Base-by-base conservation (phyloP, 768 basidiomycete genomes). In the Lentinus brumalis region DNA sequence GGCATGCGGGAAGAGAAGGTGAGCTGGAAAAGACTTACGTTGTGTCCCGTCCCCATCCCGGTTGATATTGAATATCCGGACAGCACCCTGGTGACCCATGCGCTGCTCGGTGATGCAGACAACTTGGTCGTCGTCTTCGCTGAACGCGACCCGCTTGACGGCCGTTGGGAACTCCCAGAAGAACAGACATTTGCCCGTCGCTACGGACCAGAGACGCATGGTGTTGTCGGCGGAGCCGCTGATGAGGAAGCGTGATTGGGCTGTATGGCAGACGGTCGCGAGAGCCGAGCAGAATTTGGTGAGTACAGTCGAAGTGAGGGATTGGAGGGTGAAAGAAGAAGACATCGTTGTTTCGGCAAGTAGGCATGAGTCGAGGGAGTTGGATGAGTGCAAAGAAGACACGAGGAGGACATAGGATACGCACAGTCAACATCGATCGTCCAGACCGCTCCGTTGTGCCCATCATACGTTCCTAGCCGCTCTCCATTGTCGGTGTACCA, bases 401-500 rank as follows among this genome's bases (percentile, higher is more conserved):
- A 29, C 2, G 32, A 45, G 38, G 3, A 8, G 15, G 30, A 32
- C 3, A 12, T 1, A 49, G 38, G 31, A 39, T 45, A 60, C 92
- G 76, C 76, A 97, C 95, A 87, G 81, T 99, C 97, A 54, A 94
- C 86, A 75, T 96, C 95, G 66, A 96, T 86, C 53, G 95, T 96
- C 97, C 97, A 98, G 30, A 99, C 91, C 0, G 92, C 83, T 57
- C 97, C 97, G 70, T 98, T 99, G 76, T 97, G 88, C 42, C 95
- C 97, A 49, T 92, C 87, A 71, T 97, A 98, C 60, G 97, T 99
- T 39, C 97, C 97, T 68, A 99, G 76, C 60, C 97, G 83, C 80
- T 98, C 97, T 53, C 97, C 97, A 69, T 99, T 99, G 69, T 96
- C 93, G 12, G 95, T 89, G 74, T 84, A 97, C 96, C 96, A 98